Base-by-base conservation (phyloP, 257 asterid genomes). In the Ilex aquifolium region DNA sequence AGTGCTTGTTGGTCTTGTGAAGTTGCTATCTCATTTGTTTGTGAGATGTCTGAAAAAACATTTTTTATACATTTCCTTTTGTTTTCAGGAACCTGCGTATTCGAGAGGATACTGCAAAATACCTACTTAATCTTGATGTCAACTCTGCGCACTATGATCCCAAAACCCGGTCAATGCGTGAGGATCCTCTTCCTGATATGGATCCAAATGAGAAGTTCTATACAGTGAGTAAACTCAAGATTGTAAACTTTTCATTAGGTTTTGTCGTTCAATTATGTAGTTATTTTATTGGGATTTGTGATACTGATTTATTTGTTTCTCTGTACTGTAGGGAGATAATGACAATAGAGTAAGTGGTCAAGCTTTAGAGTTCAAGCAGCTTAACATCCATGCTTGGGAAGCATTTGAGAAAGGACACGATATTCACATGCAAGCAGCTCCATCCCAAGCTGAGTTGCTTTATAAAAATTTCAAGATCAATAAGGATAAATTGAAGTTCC, bases 361-460 rank as follows among this genome's bases (percentile, higher is more conserved):
- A 78, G 97, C 99, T 55, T 62, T 90, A 86, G 99, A 93, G 71
- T 93, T 93, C 85, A 93, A 90, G 82, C 96, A 93, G 78, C 94
- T 90, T 54, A 87, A 87, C 61, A 76, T 85, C 62, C 99, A 93
- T 79, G 92, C 99, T 46, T 90, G 96, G 99, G 96, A 93, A 81
- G 91, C 97, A 71, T 90, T 85, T 79, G 97, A 90, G 4, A 90
- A 90, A 78, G 99, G 99, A 59, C 96, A 90, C 62, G 99, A 93
- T 64, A 83, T 93, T 63, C 99, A 93, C 69, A 84, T 85, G 95
- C 99, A 93, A 86, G 97, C 97, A 10, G 97, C 99, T 76, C 99
- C 99, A 10, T 90, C 99, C 12, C 97, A 93, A 80, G 99, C 97
- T 57, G 99, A 93, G 60, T 70, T 93, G 74, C 95, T 93, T 50